Base-by-base conservation (phyloP, 1,284 basidiomycete species). In the Pseudozyma sp. region DNA sequence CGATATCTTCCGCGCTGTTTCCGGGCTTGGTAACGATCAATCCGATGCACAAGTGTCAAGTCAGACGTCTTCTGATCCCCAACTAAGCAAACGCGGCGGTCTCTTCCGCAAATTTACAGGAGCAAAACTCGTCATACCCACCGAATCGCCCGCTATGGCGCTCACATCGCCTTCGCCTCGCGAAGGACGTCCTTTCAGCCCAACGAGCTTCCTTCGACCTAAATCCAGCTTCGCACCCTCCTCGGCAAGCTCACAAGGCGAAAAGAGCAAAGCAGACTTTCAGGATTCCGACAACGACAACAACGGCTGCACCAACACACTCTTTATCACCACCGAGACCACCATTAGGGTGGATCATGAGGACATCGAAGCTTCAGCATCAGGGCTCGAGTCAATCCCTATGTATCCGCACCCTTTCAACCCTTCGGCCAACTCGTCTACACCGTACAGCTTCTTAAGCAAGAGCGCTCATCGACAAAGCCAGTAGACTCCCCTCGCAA, bases 1-100 rank as follows among this genome's bases (percentile, higher is more conserved):
- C 57, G 63, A 66, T 25, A 45, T 59, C 21, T 66, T 47, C 43
- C 53, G 52, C 14, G 57, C 57, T 13, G 52, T 66, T 2, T 43
- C 57, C 6, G 63, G 52, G 1, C 13, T 56, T 11, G 52, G 49
- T 16, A 31, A 34, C 39, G 16, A 2, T 40, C 12, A 40, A 40
- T 4, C 16, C 16, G 39, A 13, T 40, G 25, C 25, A 6, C 25
- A 31, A 31, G 39, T 40, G 3, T 12, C 11, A 8, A 40, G 39
- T n/a, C 11, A 40, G 39, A 40, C 39, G 39, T 40, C 12, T n/a
- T 40, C 39, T 40, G 39, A n/a, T 40, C 25, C 25, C 3, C 25
- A 31, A 6, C 25, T 31, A 6, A 6, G 25, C 25, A 31, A 31
- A 6, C 25, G 25, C 25, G 25, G 25, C 25, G 25, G 25, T 31